phyloP scores from a whole-genome alignment of 2,329 filamentous ascomycete genomes.

The Cercospora zeae-maydis region DNA sequence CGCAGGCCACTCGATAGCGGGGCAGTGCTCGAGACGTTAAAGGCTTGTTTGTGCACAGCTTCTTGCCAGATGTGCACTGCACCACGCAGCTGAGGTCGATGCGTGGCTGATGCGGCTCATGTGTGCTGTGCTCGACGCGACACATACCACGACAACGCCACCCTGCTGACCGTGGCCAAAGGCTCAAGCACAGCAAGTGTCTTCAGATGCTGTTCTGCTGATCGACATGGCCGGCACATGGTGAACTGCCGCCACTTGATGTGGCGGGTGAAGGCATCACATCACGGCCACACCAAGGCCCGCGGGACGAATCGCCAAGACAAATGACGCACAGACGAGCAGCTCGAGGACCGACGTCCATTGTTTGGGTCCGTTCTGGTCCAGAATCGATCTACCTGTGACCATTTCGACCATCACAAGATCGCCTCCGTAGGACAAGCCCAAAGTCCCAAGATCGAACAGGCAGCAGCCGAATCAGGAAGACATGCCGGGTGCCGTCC shows the following conservation, averaged over 20 bases:
- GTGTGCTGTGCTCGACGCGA: neutral
- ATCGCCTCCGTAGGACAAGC: neutral
- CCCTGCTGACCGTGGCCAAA: neutral
- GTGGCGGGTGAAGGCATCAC: neutral
- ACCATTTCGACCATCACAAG: neutral
- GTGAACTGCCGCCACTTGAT: neutral
- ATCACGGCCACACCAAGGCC: neutral
- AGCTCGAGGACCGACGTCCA: no score
- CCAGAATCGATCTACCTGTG: neutral
- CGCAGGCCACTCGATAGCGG: neutral
- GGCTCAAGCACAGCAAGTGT: neutral
- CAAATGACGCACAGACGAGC: neutral
- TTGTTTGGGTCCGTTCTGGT: neutral
- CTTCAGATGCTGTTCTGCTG: neutral
- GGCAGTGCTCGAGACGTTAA: slow-evolving; percentile 4
- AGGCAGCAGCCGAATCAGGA: neutral
- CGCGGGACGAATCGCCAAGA: neutral
- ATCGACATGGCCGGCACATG: neutral
- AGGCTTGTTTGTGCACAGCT: slow-evolving; percentile 4
- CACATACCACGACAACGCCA: neutral
- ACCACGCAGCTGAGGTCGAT: neutral
- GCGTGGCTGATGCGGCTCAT: slow-evolving; percentile 2
- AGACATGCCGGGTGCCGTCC: neutral
- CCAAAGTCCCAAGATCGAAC: no score
- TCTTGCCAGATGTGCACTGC: neutral